phyloP scores from a whole-genome alignment of 257 asterid genomes.

The Leonotis leonurus region DNA sequence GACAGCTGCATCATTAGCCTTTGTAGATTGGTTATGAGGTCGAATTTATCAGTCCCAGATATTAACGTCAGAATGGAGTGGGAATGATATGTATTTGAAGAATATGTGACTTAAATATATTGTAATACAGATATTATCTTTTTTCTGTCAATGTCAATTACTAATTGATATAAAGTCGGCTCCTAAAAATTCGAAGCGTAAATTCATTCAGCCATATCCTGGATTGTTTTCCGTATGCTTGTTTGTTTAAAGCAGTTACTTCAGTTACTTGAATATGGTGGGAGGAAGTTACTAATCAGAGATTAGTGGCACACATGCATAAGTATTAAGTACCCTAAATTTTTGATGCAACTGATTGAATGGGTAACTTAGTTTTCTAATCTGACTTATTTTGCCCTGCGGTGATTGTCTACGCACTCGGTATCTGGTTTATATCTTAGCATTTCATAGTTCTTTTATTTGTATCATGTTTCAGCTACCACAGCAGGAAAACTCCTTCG shows the following conservation, averaged over 20 bases:
- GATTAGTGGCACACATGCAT: not conserved
- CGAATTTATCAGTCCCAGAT: not conserved
- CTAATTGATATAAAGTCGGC: not conserved
- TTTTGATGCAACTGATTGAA: slow-evolving; percentile 6
- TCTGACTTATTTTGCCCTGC: slow-evolving; percentile 2
- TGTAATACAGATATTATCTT: not conserved
- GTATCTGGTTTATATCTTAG: too few relatives aligned
- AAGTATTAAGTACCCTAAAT: not conserved
- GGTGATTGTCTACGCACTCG: slow-evolving; percentile 1
- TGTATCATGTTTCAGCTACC: slow-evolving; percentile 85
- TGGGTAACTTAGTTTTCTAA: not conserved
- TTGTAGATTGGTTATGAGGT: not conserved
- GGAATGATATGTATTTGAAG: not conserved
- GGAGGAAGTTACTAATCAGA: not conserved
- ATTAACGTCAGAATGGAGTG: not conserved
- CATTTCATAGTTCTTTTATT: too few relatives aligned
- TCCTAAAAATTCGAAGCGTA: not conserved
- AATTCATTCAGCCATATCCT: not conserved
- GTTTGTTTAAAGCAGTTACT: not conserved
- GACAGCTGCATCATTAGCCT: not conserved
- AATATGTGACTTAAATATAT: not conserved
- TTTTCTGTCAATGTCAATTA: not conserved
- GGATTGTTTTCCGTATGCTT: not conserved
- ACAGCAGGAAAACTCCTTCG: slow-evolving; percentile 80
- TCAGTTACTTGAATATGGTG: not conserved